Base-by-base conservation (phyloP, 108 stramenopile species). In the Cylindrotheca fusiformis region DNA sequence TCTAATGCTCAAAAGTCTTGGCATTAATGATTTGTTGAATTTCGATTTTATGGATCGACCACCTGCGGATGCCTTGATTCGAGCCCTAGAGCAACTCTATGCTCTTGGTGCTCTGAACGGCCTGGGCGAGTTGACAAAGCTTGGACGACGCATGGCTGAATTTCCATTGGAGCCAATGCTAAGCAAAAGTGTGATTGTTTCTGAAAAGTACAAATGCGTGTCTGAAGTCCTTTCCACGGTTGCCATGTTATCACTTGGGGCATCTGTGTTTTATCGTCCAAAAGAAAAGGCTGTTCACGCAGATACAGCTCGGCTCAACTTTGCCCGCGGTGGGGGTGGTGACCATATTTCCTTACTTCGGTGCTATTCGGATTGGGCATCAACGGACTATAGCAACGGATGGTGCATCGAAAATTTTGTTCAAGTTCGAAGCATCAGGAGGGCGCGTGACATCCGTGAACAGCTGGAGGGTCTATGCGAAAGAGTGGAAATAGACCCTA, bases 331-430 rank as follows among this genome's bases (percentile, higher is more conserved):
- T 14, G 97, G 97, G 2, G 96, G 95, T 2, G 99, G 99, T 17
- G 99, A 99, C 71, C 97, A 98, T 58, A 80, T 92, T 65, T 67
- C 93, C 21, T 69, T 99, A 55, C 62, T 96, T 48, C 69, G 95
- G 18, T 95, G 95, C 65, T 99, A 96, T 70, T 58, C 67, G 14
- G 91, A 98, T 48, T 99, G 99, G 99, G 95, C 83, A 19, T 86
- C 95, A 19, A 78, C 91, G 0, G 96, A 96, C 65, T 95, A 82
- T 75, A 94, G 87, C 58, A 81, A 92, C 4, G 94, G 88, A 52
- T 99, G 99, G 99, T 99, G 99, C 77, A 95, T 95, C 72, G 99
- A 99, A 60, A 98, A 99, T 64, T 99, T 84, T 63, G 92, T 98
- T 4, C 99, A 99, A 70, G 88, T 97, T 4, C 79, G 86, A 25